These are phyloP conservation scores for Lipomyces lipofer DNA, from an alignment of 805 yeast species.

Conservation along the genomic window DNA sequence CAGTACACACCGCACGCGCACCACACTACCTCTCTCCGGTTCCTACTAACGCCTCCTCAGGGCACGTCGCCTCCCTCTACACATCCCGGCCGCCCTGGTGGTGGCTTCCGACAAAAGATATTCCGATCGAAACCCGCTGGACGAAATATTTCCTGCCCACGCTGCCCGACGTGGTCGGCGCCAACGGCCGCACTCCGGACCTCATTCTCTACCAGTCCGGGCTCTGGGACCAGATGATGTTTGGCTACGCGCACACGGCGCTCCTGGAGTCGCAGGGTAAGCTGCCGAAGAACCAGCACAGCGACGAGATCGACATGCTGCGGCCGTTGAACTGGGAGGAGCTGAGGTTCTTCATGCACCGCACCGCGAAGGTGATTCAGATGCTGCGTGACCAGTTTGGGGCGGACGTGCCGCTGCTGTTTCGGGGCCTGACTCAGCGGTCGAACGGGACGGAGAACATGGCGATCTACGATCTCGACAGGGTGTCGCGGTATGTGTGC, in stretches of 20 bases:
- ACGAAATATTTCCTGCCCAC: conserved; percentile 5
- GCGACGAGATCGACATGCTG: background rate
- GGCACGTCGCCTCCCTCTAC: conserved; percentile 14
- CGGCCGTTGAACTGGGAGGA: conserved; percentile 10
- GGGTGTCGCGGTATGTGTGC: conserved; percentile 2
- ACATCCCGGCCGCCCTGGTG: conserved; percentile 11
- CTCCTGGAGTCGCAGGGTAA: background rate
- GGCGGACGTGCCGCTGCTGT: conserved; percentile 12
- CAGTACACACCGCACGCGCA: too few relatives aligned
- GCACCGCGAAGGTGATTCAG: background rate
- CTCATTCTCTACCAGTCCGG: conserved; percentile 13
- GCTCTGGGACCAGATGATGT: conserved; percentile 13
- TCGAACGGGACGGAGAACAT: background rate
- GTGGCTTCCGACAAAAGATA: background rate
- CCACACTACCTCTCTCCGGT: too few relatives aligned
- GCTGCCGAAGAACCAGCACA: background rate
- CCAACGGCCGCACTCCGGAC: conserved; percentile 14
- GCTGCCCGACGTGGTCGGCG: background rate
- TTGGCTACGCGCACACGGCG: background rate
- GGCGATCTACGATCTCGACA: conserved; percentile 1
- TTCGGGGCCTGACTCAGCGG: conserved; percentile 1
- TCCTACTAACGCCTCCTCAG: too few relatives aligned
- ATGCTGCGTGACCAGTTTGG: conserved; percentile 4
- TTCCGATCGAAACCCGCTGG: conserved; percentile 16
- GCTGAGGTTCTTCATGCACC: conserved; percentile 12